Evolutionary conservation across 2,329 filamentous ascomycete species (phyloP).

Genomic region (Beauveria asiatica): DNA sequence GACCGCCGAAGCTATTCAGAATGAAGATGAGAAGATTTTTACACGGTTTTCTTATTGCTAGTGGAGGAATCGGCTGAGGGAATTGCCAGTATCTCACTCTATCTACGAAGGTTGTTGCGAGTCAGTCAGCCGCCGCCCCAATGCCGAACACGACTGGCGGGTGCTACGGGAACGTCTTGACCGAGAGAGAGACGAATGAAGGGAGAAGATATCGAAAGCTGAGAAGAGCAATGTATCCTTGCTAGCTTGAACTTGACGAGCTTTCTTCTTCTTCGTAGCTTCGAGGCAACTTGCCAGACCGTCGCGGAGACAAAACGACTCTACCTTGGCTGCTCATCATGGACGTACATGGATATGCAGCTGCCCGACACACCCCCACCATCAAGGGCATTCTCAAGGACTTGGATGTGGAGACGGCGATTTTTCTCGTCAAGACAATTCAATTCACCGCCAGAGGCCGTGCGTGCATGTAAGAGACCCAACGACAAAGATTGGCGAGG

Average conservation of each 20-base stretch:
- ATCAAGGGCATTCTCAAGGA: background rate
- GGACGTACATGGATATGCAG: background rate
- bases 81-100: too few species aligned
- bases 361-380: background rate
- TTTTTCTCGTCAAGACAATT: background rate
- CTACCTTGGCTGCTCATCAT: background rate
- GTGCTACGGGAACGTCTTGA: too few species aligned
- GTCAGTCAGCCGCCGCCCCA: background rate
- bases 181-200: background rate
- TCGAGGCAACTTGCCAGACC: background rate
- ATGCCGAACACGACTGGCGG: too few species aligned
- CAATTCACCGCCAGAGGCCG: slow-evolving; percentile 9
- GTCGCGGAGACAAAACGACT: too few species aligned
- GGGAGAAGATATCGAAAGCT: background rate
- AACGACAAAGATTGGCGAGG: background rate
- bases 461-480: slow-evolving; percentile 2
- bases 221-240: background rate
- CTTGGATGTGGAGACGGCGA: background rate
- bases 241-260: background rate
- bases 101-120: background rate
- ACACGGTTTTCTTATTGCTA: too few species aligned
- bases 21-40: too few species aligned
- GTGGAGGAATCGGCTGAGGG: too few species aligned
- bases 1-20: too few species aligned
- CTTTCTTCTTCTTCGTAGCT: too few species aligned